phyloP scores from a whole-genome alignment of 2,329 filamentous ascomycete species.

The Stemphylium beticola region DNA sequence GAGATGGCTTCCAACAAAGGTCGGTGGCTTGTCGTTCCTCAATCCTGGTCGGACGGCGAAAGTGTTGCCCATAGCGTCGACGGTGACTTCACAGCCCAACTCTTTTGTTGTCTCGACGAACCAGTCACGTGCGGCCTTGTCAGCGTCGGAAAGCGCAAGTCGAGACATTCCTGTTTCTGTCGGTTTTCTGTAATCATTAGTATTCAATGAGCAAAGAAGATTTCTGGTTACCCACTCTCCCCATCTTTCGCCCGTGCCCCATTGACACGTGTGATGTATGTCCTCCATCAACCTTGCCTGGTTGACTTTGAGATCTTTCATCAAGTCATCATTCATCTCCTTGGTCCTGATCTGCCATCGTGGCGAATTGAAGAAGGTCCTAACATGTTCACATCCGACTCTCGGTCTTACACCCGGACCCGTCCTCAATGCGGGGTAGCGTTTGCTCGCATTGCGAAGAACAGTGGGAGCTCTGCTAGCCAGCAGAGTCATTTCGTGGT shows the following conservation, averaged over 20 bases:
- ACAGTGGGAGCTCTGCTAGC: slow-evolving; percentile 15
- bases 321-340: slow-evolving; percentile 59
- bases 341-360: slow-evolving; percentile 49
- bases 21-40: slow-evolving; percentile 62
- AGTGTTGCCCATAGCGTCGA: slow-evolving; percentile 82
- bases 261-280: slow-evolving; percentile 70
- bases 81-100: slow-evolving; percentile 69
- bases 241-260: slow-evolving; percentile 70
- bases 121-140: slow-evolving; percentile 77
- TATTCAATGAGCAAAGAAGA: not conserved
- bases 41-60: slow-evolving; percentile 74
- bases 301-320: slow-evolving; percentile 63
- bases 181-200: slow-evolving; percentile 46
- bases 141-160: slow-evolving; percentile 72
- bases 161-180: slow-evolving; percentile 80
- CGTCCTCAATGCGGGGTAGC: slow-evolving; percentile 27
- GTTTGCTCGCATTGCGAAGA: slow-evolving; percentile 29
- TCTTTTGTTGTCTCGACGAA: slow-evolving; percentile 68
- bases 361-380: slow-evolving; percentile 41
- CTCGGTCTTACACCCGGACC: slow-evolving; percentile 7
- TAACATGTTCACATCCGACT: slow-evolving; percentile 12
- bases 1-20: slow-evolving; percentile 72
- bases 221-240: slow-evolving; percentile 59
- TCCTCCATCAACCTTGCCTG: slow-evolving; percentile 66
- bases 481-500: slow-evolving; percentile 23